Percentiles rank a stretch among this genome's conserved stretches.
phyloP scores from a whole-genome alignment of 129 eudicot genomes.

The Flaveria sonorensis region DNA sequence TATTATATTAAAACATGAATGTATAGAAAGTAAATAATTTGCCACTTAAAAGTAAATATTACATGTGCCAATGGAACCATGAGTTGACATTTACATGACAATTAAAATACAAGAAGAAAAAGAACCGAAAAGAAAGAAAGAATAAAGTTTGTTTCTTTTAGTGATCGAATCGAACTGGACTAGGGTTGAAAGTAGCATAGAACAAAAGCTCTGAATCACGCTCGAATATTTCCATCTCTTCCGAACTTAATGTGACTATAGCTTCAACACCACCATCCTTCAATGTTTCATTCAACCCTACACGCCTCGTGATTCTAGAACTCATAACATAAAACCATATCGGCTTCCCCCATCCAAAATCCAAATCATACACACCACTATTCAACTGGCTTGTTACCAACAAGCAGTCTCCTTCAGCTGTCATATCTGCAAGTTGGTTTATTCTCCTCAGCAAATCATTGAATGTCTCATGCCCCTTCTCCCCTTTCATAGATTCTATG shows the following conservation, averaged over 20 bases:
- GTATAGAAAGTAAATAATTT: too few relatives aligned
- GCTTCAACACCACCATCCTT: background rate
- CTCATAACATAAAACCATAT: background rate
- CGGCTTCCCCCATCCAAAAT: background rate
- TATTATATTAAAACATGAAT: too few relatives aligned
- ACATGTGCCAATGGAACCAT: too few relatives aligned
- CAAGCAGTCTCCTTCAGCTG: background rate
- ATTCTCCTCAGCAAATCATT: background rate
- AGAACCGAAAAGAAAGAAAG: too few relatives aligned
- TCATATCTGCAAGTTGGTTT: background rate
- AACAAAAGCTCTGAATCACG: background rate
- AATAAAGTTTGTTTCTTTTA: too few relatives aligned
- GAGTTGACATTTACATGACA: too few relatives aligned
- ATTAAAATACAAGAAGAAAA: too few relatives aligned
- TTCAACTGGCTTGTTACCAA: background rate
- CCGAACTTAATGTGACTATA: background rate
- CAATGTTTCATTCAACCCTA: background rate
- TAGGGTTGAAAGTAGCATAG: background rate
- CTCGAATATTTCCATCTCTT: background rate
- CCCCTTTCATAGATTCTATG: slow-evolving; percentile 4
- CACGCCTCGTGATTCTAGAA: background rate
- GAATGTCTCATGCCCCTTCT: slow-evolving; percentile 3
- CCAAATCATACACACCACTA: background rate
- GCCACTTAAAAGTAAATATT: too few relatives aligned
- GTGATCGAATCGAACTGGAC: background rate